Evolutionary conservation across 495 filamentous ascomycete genomes (phyloP), one percentile per base, ranked within the genome.

Genomic region (Aspergillus taichungensis): DNA sequence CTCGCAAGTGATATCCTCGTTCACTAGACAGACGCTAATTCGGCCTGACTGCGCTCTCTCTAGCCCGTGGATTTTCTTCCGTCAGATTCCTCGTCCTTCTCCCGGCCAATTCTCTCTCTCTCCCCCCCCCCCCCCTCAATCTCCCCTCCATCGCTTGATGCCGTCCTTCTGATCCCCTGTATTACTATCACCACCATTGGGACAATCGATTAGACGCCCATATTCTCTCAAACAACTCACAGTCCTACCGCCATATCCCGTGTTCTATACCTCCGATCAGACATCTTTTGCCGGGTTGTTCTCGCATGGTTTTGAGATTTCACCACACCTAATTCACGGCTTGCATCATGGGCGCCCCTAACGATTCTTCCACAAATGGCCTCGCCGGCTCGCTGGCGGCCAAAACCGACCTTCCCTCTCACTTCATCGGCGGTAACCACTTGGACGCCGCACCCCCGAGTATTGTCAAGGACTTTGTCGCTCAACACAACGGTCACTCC

Each of bases 341-440:
- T 34, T 48, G 39, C 61, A 68, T 56, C 58, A 73, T 73, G 69
- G 56, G 59, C 40, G 53, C 52, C 43, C 42, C 64, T 49, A 69
- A 70, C 51, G 63, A 59, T 45, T 55, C 64, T 53, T 57, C 59
- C 49, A 24, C 18, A 24, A 84, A 82, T 54, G 78, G 77, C 51
- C 56, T 72, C 35, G 59, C 65, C 50, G 74, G 67, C 60, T 79
- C 79, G 10, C 80, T 81, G 50, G 80, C 87, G 41, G 81, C 85
- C 37, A 87, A 86, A 64, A 76, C 84, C 69, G 82, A 87, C 52
- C 56, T 99, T 28, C 77, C 88, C 24, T 72, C 84, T 64, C 92
- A 99, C 73, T 99, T 96, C 67, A 91, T 97, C 62, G 92, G 92
- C 53, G 89, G 91, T 35, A 95, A 95, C 65, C 80, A 79, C 57